Base-by-base conservation (phyloP, 1,284 basidiomycete genomes). In the Bothia castanella region DNA sequence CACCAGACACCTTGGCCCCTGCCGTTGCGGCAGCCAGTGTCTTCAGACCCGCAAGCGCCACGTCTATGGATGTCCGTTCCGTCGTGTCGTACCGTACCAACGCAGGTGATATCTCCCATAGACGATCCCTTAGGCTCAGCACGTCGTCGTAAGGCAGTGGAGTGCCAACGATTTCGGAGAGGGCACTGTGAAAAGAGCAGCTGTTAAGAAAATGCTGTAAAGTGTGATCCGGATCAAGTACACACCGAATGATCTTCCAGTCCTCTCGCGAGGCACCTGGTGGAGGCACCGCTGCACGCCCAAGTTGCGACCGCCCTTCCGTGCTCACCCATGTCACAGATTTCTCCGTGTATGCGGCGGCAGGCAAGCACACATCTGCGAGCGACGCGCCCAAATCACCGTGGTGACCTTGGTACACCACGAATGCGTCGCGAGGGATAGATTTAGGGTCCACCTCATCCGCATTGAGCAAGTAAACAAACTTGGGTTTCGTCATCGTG, bases 381-480 rank as follows among this genome's bases (percentile, higher is more conserved):
- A 95, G 87, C 65, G 95, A 92, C 4, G 97, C 97, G 45, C 97
- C 96, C 38, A 93, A 78, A 69, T 99, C 97, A 68, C 97, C 97
- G 68, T 99, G 96, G 72, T 98, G 96, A 40, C 97, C 97, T 70
- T 99, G 97, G 74, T 99, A 99, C 14, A 99, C 96, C 40, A 99
- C 96, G 65, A 99, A 99, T 1, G 96, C 94, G 63, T 95, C 84
- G 56, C 84, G 77, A 29, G 97, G 95, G 57, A 99, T 97, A n/a
- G 85, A 83, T 52, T 86, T 82, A 39, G 93, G 89, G 64, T 94
- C 83, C 51, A 99, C 74, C 67, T 98, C 95, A 64, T 99, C 97
- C 6, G 96, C 94, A 68, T 96, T 96, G 57, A 99, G 83, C 48
- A 99, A 84, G 75, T 97, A 98, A 64, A 99, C 77, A 72, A 99